phyloP scores from a whole-genome alignment of 2,329 filamentous ascomycete species.

The Colletotrichum musicola region DNA sequence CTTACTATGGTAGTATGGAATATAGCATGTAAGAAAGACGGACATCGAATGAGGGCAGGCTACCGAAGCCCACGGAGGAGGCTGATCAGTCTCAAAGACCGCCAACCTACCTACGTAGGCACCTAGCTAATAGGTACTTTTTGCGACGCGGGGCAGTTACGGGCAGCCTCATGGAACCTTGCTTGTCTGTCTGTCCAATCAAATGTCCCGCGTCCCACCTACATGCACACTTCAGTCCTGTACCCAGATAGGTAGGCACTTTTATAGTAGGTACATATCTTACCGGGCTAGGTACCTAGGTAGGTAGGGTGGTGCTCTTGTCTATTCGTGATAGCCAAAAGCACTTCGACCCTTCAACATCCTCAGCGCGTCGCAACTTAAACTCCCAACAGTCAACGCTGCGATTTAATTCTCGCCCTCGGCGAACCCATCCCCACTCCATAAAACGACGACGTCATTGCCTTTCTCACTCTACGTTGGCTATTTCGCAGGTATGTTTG shows the following conservation, averaged over 20 bases:
- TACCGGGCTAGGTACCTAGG: conserved; percentile 15
- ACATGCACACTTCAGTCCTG: neutral
- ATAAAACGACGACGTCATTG: too few species aligned
- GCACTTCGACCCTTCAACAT: neutral
- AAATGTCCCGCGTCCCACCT: conserved; percentile 27
- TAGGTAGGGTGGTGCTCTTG: conserved; percentile 6
- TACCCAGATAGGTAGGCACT: neutral
- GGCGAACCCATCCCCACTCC: too few species aligned
- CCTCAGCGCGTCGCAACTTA: neutral
- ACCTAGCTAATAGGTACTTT: neutral
- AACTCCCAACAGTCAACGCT: neutral
- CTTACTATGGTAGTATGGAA: too few species aligned
- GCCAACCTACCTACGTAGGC: neutral
- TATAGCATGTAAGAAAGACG: too few species aligned
- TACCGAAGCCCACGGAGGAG: too few species aligned
- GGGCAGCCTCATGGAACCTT: neutral
- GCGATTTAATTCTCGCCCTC: neutral
- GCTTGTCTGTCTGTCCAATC: conserved; percentile 17
- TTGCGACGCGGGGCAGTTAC: too few species aligned
- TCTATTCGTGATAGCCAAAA: conserved; percentile 3
- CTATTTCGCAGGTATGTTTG: too few species aligned
- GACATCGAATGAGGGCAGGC: too few species aligned
- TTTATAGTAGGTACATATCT: neutral
- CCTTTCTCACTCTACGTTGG: too few species aligned
- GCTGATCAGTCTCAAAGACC: too few species aligned